Evolutionary conservation across 257 asterid genomes (phyloP).

Genomic region (Petunia secreta): DNA sequence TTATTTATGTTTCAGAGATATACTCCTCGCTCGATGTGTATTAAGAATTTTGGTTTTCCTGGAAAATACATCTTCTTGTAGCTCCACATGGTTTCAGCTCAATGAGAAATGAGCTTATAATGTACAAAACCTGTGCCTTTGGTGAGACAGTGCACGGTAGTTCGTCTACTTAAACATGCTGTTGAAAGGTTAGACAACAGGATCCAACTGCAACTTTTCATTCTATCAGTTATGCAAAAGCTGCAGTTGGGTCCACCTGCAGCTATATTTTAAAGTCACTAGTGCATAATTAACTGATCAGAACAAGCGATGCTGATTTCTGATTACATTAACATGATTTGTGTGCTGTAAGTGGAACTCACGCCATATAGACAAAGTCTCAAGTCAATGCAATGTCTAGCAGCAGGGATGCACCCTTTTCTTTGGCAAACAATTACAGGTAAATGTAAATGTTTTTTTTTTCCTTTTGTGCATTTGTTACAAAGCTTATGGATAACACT

Average conservation of each 20-base stretch:
- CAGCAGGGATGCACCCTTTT: neutral
- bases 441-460: neutral
- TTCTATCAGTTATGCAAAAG: neutral
- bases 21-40: neutral
- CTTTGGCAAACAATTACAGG: neutral
- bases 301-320: neutral
- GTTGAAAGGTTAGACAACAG: slow-evolving; percentile 3
- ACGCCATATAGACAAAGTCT: neutral
- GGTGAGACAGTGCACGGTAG: neutral
- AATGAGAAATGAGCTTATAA: slow-evolving; percentile 11
- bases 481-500: neutral
- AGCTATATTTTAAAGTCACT: neutral
- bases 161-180: neutral
- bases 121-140: neutral
- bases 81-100: slow-evolving; percentile 5
- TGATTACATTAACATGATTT: neutral
- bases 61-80: neutral
- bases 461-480: neutral
- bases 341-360: neutral
- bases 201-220: neutral
- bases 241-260: neutral
- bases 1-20: neutral
- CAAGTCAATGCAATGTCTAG: neutral
- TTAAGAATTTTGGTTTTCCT: neutral
- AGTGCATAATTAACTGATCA: neutral